Evolutionary conservation across 495 filamentous ascomycete species (phyloP).

Genomic region (Penicillium verhagenii): DNA sequence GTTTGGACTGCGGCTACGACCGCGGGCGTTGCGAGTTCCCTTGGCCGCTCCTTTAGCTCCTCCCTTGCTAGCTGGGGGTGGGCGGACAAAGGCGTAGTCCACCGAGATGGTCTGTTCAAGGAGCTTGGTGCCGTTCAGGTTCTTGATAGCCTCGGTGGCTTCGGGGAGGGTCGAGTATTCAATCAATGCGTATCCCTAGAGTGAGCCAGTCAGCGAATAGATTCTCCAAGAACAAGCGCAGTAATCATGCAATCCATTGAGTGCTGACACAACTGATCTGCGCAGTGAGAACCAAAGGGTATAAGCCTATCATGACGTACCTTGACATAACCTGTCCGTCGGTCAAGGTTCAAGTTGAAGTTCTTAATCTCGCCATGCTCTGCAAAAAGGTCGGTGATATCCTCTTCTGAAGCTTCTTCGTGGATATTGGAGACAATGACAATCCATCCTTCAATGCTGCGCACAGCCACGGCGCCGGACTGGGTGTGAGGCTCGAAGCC

Average conservation of each 20-base stretch:
- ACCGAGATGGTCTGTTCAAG: constrained; percentile 90
- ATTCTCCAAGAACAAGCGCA: too few relatives aligned
- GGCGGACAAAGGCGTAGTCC: constrained; percentile 96
- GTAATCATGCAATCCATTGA: too few relatives aligned
- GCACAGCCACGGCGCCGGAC: constrained; percentile 82
- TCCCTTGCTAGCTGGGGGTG: constrained; percentile 69
- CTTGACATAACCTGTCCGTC: constrained; percentile 97
- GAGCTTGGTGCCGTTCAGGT: constrained; percentile 75
- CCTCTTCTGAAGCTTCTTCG: constrained; percentile 96
- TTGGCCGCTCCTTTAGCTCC: constrained; percentile 46
- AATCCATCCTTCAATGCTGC: constrained; percentile 99
- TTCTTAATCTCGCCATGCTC: constrained; percentile 99
- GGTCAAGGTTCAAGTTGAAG: constrained; percentile 89
- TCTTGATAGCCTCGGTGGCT: constrained; percentile 81
- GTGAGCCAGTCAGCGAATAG: constrained; percentile 10
- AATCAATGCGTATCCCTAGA: constrained; percentile 87
- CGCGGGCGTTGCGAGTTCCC: constrained; percentile 46
- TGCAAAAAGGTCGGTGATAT: constrained; percentile 88
- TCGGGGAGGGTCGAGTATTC: constrained; percentile 88
- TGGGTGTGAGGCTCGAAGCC: constrained; percentile 69
- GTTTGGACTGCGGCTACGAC: constrained; percentile 53
- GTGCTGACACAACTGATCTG: background rate
- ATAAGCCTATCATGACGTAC: constrained; percentile 43
- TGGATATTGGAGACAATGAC: constrained; percentile 95
- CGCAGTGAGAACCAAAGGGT: background rate